Evolutionary conservation across 2,329 filamentous ascomycete genomes (phyloP).

Genomic region (Pseudocercospora cruenta): DNA sequence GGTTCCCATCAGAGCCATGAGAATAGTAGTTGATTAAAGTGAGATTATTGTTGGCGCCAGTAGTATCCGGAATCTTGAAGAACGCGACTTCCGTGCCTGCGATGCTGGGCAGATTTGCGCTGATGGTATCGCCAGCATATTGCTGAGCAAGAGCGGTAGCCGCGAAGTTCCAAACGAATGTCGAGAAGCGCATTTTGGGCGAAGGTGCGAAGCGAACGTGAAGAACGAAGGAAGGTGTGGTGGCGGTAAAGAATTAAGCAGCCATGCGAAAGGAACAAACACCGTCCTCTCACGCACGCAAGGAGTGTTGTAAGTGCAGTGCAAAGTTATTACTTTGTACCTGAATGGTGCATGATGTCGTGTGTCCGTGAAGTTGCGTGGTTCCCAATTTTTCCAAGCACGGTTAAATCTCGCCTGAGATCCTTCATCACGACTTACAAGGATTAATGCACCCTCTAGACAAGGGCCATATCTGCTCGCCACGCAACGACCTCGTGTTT

Average conservation of each 20-base stretch:
- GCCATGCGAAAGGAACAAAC: not conserved
- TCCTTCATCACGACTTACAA: not conserved
- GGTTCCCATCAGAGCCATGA: constrained; percentile 27
- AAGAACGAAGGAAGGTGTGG: not conserved
- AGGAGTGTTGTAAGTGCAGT: not conserved
- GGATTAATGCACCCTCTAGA: constrained; percentile 5
- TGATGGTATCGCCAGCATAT: constrained; percentile 32
- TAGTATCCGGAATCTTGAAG: constrained; percentile 38
- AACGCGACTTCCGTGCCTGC: constrained; percentile 33
- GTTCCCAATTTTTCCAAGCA: not conserved
- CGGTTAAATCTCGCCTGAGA: constrained; percentile 13
- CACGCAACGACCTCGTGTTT: not conserved
- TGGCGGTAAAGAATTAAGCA: not conserved
- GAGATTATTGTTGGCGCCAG: constrained; percentile 29
- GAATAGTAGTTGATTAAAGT: constrained; percentile 41
- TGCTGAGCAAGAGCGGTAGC: constrained; percentile 29
- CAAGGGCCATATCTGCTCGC: not conserved
- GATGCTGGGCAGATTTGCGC: constrained; percentile 27
- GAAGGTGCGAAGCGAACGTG: constrained; percentile 13
- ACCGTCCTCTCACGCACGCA: not conserved
- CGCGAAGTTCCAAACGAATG: not conserved
- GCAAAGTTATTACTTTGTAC: not conserved
- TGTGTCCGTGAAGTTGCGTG: not conserved
- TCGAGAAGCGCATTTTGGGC: constrained; percentile 10
- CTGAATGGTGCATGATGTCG: not conserved